These are phyloP conservation scores for Thozetella sp. DNA, from an alignment of 495 filamentous ascomycete species.

Conservation along the genomic window DNA sequence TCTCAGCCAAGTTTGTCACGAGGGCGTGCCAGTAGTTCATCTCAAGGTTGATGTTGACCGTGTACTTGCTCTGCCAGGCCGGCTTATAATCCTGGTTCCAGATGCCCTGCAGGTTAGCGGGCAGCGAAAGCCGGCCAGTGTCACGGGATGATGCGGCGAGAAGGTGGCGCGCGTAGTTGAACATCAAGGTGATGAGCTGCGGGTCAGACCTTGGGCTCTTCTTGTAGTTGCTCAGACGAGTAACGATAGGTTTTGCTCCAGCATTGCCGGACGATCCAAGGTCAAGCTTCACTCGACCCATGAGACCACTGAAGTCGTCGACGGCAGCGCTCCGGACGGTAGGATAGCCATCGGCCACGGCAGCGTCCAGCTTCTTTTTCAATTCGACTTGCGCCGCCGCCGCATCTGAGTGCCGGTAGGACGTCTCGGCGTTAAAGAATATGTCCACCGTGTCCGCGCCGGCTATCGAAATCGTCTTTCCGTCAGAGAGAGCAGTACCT, in stretches of 20 bases:
- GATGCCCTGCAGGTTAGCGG: slow-evolving; percentile 61
- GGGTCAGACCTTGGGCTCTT: too few relatives aligned
- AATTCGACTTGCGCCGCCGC: slow-evolving; percentile 27
- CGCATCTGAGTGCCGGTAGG: slow-evolving; percentile 13
- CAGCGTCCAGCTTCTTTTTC: slow-evolving; percentile 22
- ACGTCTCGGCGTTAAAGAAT: slow-evolving; percentile 19
- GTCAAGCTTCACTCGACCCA: slow-evolving; percentile 30
- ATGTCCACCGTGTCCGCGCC: slow-evolving; percentile 18
- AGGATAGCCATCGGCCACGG: slow-evolving; percentile 15
- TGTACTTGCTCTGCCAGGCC: slow-evolving; percentile 57
- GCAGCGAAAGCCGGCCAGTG: slow-evolving; percentile 27
- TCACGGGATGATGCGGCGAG: slow-evolving; percentile 45
- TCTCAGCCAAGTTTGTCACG: slow-evolving; percentile 41
- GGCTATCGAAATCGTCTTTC: slow-evolving; percentile 13
- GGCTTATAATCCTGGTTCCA: slow-evolving; percentile 55
- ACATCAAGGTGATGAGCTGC: slow-evolving; percentile 40
- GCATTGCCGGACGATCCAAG: slow-evolving; percentile 22
- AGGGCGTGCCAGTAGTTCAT: slow-evolving; percentile 64
- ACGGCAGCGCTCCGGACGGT: slow-evolving; percentile 11
- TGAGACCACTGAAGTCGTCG: slow-evolving; percentile 24
- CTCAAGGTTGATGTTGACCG: slow-evolving; percentile 60
- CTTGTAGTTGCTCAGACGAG: too few relatives aligned
- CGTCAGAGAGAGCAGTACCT: slow-evolving; percentile 20
- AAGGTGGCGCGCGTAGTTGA: slow-evolving; percentile 50
- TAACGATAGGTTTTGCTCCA: too few relatives aligned